Percentiles rank a stretch among this genome's conserved stretches.
Conservation (phyloP, 306 rosid species). For the Alnus rubra region DNA sequence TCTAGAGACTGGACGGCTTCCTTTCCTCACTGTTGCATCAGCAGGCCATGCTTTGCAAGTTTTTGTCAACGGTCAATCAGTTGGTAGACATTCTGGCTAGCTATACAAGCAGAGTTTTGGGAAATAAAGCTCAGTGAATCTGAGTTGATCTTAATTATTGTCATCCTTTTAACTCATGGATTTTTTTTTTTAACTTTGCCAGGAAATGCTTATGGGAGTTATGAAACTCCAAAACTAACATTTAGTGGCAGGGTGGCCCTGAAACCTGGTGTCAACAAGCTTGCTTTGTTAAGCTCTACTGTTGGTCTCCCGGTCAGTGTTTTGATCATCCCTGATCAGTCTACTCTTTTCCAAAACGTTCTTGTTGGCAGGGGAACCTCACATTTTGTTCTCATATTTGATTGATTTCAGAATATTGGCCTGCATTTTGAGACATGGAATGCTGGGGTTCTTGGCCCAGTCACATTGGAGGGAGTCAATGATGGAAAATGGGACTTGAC, state of each 20-base stretch:
- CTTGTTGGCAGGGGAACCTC: background rate
- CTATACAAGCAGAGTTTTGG: no score
- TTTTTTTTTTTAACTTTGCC: conserved; percentile 13
- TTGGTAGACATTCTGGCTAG: conserved; percentile 48
- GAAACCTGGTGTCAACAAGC: conserved; percentile 76
- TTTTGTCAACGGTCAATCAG: conserved; percentile 77
- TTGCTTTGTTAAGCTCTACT: conserved; percentile 73
- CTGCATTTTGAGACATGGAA: conserved; percentile 84
- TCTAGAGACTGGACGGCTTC: conserved; percentile 56
- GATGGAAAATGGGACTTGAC: conserved; percentile 89
- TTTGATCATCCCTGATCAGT: background rate
- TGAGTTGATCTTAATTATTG: conserved; percentile 9
- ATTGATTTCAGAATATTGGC: conserved; percentile 70
- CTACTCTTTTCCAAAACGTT: conserved; percentile 9
- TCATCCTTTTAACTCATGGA: conserved; percentile 3
- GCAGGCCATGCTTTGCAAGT: conserved; percentile 95
- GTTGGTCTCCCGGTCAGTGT: conserved; percentile 89
- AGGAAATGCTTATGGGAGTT: conserved; percentile 69
- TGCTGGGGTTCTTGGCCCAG: conserved; percentile 86
- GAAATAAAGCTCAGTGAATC: background rate
- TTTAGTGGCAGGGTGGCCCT: conserved; percentile 58
- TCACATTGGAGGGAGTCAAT: conserved; percentile 74
- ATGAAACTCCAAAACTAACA: conserved; percentile 57
- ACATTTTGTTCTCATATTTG: conserved; percentile 7
- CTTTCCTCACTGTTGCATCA: conserved; percentile 66